These are phyloP conservation scores for Aspergillus incahuasiensis DNA, from an alignment of 495 filamentous ascomycete genomes.

Conservation along the genomic window DNA sequence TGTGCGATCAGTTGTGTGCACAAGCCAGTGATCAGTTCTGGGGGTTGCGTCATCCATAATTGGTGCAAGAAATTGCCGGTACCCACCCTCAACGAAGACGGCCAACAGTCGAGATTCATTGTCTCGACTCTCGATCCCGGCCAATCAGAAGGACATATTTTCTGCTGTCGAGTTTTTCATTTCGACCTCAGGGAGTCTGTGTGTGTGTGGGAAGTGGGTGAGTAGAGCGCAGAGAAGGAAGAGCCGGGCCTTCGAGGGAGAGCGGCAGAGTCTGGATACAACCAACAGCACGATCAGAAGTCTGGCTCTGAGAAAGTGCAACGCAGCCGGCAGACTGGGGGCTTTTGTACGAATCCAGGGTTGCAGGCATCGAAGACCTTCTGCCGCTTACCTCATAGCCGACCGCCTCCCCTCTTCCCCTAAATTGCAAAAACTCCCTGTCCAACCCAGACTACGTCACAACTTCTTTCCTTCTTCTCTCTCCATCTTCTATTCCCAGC, in stretches of 20 bases:
- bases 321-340: slow-evolving; percentile 16
- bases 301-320: slow-evolving; percentile 11
- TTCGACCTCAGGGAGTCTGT: neutral
- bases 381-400: slow-evolving; percentile 21
- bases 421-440: slow-evolving; percentile 21
- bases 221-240: neutral
- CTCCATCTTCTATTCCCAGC: slow-evolving; percentile 6
- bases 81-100: slow-evolving; percentile 19
- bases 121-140: slow-evolving; percentile 8
- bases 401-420: slow-evolving; percentile 26
- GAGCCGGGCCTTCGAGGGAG: neutral
- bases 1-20: slow-evolving; percentile 3
- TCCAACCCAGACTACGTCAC: slow-evolving; percentile 34
- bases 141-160: neutral
- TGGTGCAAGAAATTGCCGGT: slow-evolving; percentile 24
- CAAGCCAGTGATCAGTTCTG: neutral
- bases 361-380: slow-evolving; percentile 21
- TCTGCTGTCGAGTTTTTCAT: slow-evolving; percentile 1
- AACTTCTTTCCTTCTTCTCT: slow-evolving; percentile 24
- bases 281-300: neutral
- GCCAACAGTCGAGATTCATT: slow-evolving; percentile 9
- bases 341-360: slow-evolving; percentile 23
- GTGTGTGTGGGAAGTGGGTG: neutral
- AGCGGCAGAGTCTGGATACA: neutral
- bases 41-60: slow-evolving; percentile 15